A percentile compares a stretch with the other conserved stretches of the same genome.
phyloP scores from a whole-genome alignment of 139 green algal genomes.

The Pseudopediastrum boryanum region DNA sequence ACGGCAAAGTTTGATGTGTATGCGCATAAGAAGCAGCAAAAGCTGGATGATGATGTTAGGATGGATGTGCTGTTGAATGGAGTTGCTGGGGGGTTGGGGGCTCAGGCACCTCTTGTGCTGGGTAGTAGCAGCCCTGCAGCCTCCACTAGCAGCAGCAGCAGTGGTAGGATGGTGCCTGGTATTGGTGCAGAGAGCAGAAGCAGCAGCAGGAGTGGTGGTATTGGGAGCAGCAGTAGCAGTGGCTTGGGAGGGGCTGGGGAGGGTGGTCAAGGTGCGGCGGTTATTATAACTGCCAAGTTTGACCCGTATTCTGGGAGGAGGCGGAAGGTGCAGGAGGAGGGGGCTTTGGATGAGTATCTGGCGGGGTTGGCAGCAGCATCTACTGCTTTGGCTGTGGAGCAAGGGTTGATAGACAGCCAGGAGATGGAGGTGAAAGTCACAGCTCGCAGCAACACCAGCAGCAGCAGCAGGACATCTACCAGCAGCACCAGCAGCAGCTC shows the following conservation, averaged over 20 bases:
- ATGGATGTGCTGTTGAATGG: conserved; percentile 24
- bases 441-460: no score
- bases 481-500: no score
- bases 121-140: neutral
- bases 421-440: no score
- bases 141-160: conserved; percentile 19
- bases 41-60: neutral
- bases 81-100: conserved; percentile 11
- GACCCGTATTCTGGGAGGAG: conserved; percentile 24
- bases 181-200: neutral
- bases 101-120: neutral
- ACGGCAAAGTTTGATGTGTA: conserved; percentile 4
- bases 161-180: neutral
- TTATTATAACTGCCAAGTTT: conserved; percentile 36
- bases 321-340: neutral
- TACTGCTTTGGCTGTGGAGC: no score
- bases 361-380: no score
- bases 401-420: no score
- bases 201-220: neutral
- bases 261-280: no score
- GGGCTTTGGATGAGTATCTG: conserved; percentile 12
- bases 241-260: neutral
- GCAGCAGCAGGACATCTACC: no score
- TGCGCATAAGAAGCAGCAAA: neutral
- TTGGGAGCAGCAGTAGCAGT: conserved; percentile 1